Percentiles rank a stretch among this genome's conserved stretches.
These are phyloP conservation scores for Pelagomonas calceolata DNA, from an alignment of 108 stramenopile species.

Conservation along the genomic window DNA sequence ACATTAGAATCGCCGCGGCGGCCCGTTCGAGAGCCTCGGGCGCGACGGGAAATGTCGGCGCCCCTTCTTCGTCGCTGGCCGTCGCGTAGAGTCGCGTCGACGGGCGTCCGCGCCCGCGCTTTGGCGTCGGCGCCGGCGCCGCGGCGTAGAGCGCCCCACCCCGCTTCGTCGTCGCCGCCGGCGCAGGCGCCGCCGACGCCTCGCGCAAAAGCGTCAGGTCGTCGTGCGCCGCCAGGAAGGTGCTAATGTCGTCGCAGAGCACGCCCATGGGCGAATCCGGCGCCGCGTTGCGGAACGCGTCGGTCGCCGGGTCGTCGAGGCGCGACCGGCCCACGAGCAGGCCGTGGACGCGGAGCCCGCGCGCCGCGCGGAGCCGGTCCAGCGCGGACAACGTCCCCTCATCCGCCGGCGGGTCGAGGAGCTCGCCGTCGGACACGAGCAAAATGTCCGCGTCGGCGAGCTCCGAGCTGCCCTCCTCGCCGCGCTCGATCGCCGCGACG, in stretches of 20 bases:
- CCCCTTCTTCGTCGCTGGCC: no score
- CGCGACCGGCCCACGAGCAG: constrained; percentile 54
- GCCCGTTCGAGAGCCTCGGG: no score
- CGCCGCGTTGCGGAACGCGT: background rate
- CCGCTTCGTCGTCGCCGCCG: background rate
- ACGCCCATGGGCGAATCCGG: constrained; percentile 24
- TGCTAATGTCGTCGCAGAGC: constrained; percentile 47
- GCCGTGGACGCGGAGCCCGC: constrained; percentile 53
- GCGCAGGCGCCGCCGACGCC: background rate
- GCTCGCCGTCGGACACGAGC: constrained; percentile 63
- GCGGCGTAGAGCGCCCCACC: no score
- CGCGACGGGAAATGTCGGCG: no score
- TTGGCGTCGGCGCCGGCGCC: no score
- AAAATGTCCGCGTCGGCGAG: constrained; percentile 47
- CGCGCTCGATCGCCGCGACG: constrained; percentile 19
- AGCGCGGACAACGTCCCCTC: constrained; percentile 36
- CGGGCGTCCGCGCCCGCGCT: no score
- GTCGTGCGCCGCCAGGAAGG: constrained; percentile 51
- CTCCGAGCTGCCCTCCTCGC: no score
- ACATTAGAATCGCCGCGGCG: no score
- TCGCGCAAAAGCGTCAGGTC: background rate
- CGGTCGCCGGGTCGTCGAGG: constrained; percentile 25
- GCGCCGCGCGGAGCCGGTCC: constrained; percentile 32
- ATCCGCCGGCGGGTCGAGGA: constrained; percentile 59
- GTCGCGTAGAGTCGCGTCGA: no score